Conservation (phyloP, 768 basidiomycete species). For the Lactifluus echinatus region DNA sequence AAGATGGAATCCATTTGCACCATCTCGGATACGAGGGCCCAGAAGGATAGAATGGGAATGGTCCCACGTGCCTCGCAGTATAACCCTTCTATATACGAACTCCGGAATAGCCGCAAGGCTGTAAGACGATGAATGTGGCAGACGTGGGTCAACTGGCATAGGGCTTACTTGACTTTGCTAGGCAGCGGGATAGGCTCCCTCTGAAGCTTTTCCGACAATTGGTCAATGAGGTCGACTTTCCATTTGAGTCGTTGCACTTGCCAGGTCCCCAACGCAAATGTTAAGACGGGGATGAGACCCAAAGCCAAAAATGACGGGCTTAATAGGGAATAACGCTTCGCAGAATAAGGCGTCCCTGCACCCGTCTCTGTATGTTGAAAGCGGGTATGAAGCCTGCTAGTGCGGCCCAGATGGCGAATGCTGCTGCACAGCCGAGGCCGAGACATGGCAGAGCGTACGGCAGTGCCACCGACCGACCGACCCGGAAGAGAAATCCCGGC, state of each 20-base stretch:
- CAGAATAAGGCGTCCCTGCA: constrained; percentile 35
- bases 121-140: constrained; percentile 21
- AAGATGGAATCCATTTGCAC: constrained; percentile 80
- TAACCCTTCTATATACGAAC: constrained; percentile 82
- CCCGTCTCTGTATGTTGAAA: constrained; percentile 9
- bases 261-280: constrained; percentile 87
- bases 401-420: constrained; percentile 1
- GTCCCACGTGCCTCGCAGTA: constrained; percentile 71
- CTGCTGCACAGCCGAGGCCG: neutral
- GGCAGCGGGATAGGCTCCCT: constrained; percentile 74
- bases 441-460: neutral
- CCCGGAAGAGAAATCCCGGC: constrained; percentile 3
- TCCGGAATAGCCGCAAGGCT: constrained; percentile 76
- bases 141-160: constrained; percentile 7
- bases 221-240: constrained; percentile 91
- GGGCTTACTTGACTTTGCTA: constrained; percentile 71
- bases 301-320: constrained; percentile 66
- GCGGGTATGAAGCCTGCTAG: constrained; percentile 1
- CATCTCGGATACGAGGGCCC: constrained; percentile 81
- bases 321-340: constrained; percentile 51
- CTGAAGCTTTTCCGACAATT: constrained; percentile 83
- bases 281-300: constrained; percentile 83
- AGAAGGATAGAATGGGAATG: constrained; percentile 70
- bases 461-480: no score
- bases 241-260: constrained; percentile 89